Percentiles rank a stretch among this genome's conserved stretches.
phyloP scores from a whole-genome alignment of 208 protist species.

The Leishmania arabica region DNA sequence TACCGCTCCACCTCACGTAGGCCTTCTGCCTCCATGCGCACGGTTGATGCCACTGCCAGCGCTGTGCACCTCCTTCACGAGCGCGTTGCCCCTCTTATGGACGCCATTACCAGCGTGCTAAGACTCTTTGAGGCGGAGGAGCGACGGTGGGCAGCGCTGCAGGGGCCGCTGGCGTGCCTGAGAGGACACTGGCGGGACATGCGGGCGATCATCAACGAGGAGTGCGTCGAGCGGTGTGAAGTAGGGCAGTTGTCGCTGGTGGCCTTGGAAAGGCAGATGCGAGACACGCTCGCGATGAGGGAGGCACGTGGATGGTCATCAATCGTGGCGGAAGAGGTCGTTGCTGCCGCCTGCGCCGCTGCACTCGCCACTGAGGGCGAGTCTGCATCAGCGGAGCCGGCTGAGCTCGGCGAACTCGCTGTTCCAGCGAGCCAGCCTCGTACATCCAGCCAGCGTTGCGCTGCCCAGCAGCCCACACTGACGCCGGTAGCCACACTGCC shows the following conservation, averaged over 20 bases:
- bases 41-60: neutral
- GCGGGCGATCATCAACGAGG: slow-evolving; percentile 9
- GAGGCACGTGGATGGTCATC: neutral
- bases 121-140: slow-evolving; percentile 13
- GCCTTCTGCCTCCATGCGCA: neutral
- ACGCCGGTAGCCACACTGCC: neutral
- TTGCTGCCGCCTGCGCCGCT: neutral
- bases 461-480: neutral
- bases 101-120: slow-evolving; percentile 1
- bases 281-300: neutral
- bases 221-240: slow-evolving; percentile 8
- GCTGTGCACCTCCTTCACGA: slow-evolving; percentile 12
- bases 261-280: neutral
- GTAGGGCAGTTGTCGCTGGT: slow-evolving; percentile 5
- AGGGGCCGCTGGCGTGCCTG: slow-evolving; percentile 4
- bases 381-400: neutral
- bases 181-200: neutral
- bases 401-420: neutral
- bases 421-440: neutral
- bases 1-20: slow-evolving; percentile 4
- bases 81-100: neutral
- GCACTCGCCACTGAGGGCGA: neutral
- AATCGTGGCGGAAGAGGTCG: neutral
- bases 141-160: slow-evolving; percentile 24
- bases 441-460: neutral